Base-by-base conservation (phyloP, 208 protist species). In the Acanthamoeba castellanii region DNA sequence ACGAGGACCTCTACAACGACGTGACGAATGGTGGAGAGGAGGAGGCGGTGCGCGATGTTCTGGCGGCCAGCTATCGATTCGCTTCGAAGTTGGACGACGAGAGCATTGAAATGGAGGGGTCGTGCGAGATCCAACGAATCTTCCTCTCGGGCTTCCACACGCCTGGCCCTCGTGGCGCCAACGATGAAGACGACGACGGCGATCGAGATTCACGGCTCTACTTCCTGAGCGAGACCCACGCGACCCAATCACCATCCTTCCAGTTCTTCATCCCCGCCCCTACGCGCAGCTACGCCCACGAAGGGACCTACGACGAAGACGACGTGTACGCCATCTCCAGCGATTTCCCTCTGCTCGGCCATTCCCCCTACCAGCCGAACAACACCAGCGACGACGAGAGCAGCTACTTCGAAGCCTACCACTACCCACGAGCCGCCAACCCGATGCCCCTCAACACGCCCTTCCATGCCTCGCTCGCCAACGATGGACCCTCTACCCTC, bases 401-500 rank as follows among this genome's bases (percentile, higher is more conserved):
- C 68, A 27, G 68, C n/a, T 74, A 74, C 32, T 42, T 74, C 32
- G 68, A 74, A 8, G 11, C 68, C 32, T 74, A 30, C 68, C 32
- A 42, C 42, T 84, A 57, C 27, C 76, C 76, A 1, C 76, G 76
- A 9, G 76, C 76, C 14, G 14, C 76, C 42, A 84, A 84, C 18
- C 76, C 76, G 2, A 20, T 84, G 76, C 76, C 76, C 25, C 45
- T 84, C 16, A 84, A 84, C 42, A 84, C 76, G 27, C 76, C 76
- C 42, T 84, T 84, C 76, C 76, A 84, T 20, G 4, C 42, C 4
- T 55, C 76, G 34, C 42, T 55, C 18, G 42, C 27, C 32, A 81
- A 81, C 72, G 76, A 84, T 5, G 25, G 7, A 7, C 76, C 76
- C 11, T 5, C 76, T 55, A 3, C 42, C 76, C 76, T 84, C 25